phyloP scores from a whole-genome alignment of 1,139 yeast species.

The Pneumocystis canis region DNA sequence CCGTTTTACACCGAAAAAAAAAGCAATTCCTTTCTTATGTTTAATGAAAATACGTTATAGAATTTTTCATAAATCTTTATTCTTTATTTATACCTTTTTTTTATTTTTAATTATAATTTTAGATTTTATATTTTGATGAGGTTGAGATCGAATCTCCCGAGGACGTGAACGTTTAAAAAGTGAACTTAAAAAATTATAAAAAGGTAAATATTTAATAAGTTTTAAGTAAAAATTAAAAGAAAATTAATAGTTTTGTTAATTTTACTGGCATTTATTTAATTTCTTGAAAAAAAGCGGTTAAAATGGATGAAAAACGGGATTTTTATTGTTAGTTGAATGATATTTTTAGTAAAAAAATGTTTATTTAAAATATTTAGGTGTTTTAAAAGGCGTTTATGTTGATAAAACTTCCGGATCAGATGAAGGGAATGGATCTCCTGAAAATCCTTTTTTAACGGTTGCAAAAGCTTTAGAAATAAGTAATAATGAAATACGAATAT shows the following conservation, averaged over 20 bases:
- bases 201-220: neutral
- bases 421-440: conserved; percentile 46
- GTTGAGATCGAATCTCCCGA: too few relatives aligned
- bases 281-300: conserved; percentile 11
- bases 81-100: neutral
- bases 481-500: conserved; percentile 40
- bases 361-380: neutral
- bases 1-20: neutral
- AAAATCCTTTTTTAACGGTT: conserved; percentile 60
- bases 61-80: neutral
- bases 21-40: neutral
- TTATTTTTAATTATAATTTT: neutral
- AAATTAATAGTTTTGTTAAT: neutral
- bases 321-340: neutral
- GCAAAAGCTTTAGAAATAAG: conserved; percentile 59
- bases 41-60: neutral
- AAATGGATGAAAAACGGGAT: neutral
- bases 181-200: neutral
- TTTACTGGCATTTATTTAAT: neutral
- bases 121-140: neutral
- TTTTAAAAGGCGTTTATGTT: conserved; percentile 32
- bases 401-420: conserved; percentile 63
- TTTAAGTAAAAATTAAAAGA: neutral
- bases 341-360: neutral
- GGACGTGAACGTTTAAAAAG: too few relatives aligned